phyloP scores from a whole-genome alignment of 495 filamentous ascomycete species.

The Terfezia claveryi region DNA sequence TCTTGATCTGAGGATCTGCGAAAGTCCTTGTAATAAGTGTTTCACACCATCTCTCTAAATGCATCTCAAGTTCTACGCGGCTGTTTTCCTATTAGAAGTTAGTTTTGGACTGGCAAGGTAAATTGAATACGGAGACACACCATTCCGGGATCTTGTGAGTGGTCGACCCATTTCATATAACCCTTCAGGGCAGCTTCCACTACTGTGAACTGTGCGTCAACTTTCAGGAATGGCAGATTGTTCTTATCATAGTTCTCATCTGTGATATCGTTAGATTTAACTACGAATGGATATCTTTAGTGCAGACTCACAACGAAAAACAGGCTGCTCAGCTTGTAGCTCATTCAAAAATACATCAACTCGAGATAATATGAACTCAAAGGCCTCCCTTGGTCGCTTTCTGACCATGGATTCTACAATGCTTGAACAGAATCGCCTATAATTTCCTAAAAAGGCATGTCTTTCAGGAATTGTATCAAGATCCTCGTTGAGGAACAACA shows the following conservation, averaged over 20 bases:
- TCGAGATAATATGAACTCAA: slow-evolving; percentile 59
- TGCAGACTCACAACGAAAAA: slow-evolving; percentile 41
- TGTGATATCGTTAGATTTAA: slow-evolving; percentile 15
- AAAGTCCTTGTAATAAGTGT: slow-evolving; percentile 50
- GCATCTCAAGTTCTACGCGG: slow-evolving; percentile 36
- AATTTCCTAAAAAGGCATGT: slow-evolving; percentile 95
- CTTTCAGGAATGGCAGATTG: slow-evolving; percentile 49
- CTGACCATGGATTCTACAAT: slow-evolving; percentile 69
- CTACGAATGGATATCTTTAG: background rate
- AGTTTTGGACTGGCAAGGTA: background rate
- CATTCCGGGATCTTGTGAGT: slow-evolving; percentile 33
- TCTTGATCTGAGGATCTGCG: slow-evolving; percentile 73
- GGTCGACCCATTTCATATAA: slow-evolving; percentile 55
- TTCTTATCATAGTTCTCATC: slow-evolving; percentile 52
- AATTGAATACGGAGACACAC: slow-evolving; percentile 13
- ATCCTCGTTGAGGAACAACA: slow-evolving; percentile 69
- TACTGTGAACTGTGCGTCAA: slow-evolving; percentile 76
- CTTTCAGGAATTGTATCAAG: slow-evolving; percentile 86
- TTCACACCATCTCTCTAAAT: slow-evolving; percentile 63
- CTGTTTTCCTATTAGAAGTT: slow-evolving; percentile 31
- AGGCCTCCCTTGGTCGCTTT: slow-evolving; percentile 58
- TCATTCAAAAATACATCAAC: slow-evolving; percentile 51
- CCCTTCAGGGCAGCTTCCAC: slow-evolving; percentile 83
- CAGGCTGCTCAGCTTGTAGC: slow-evolving; percentile 46
- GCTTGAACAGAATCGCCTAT: slow-evolving; percentile 65